Evolutionary conservation across 2,329 filamentous ascomycete genomes (phyloP).

Genomic region (Colletotrichum melonis): DNA sequence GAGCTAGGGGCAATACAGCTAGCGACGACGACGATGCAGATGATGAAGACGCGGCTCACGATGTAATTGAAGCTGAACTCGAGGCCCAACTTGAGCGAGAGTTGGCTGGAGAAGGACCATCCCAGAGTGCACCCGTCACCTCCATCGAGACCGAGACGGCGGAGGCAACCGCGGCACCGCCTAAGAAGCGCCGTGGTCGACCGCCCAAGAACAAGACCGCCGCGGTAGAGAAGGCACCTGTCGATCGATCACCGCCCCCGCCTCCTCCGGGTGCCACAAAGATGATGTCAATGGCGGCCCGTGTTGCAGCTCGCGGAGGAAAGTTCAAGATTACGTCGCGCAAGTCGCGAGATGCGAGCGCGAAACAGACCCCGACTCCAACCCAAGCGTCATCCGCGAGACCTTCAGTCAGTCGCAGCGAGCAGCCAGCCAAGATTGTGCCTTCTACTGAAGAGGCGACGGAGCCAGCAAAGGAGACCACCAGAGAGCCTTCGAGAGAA

Average conservation of each 20-base stretch:
- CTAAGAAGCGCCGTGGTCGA: slow-evolving; percentile 28
- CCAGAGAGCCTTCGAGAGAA: neutral
- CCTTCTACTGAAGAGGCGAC: neutral
- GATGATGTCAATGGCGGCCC: slow-evolving; percentile 67
- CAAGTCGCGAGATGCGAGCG: slow-evolving; percentile 34
- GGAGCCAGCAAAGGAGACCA: neutral
- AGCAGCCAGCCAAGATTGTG: neutral
- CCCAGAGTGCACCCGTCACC: slow-evolving; percentile 3
- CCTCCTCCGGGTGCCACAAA: slow-evolving; percentile 13
- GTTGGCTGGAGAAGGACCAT: slow-evolving; percentile 40
- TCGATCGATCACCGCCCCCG: slow-evolving; percentile 25
- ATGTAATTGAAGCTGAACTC: slow-evolving; percentile 44
- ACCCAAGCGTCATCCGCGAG: neutral
- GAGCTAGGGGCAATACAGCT: neutral
- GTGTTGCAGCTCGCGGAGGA: slow-evolving; percentile 65
- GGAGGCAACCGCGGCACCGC: neutral
- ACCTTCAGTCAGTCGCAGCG: neutral
- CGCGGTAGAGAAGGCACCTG: neutral
- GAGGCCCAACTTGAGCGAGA: slow-evolving; percentile 49
- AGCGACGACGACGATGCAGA: neutral
- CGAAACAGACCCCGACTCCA: slow-evolving; percentile 13
- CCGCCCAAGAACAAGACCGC: slow-evolving; percentile 27
- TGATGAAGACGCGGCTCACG: slow-evolving; percentile 33
- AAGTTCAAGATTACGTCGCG: slow-evolving; percentile 62
- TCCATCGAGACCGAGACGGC: slow-evolving; percentile 33